A percentile compares a stretch with the other conserved stretches of the same genome.
Conservation (phyloP, 75 land plant species). For the Sequoiadendron giganteum region DNA sequence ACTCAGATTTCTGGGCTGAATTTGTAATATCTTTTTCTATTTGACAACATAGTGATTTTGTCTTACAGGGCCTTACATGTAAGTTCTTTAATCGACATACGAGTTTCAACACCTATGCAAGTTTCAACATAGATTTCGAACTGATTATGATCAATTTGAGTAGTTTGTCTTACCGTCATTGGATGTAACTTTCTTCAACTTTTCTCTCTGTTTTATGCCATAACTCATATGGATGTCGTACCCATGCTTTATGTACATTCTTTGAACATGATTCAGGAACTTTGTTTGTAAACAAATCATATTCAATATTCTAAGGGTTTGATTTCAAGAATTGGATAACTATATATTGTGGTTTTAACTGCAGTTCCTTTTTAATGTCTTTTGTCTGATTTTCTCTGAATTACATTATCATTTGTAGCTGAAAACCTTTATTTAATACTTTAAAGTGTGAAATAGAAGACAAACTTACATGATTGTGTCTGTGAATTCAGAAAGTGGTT, state of each 20-base stretch:
- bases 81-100: conserved; percentile 33
- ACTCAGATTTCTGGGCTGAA: background rate
- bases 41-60: background rate
- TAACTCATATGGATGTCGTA: background rate
- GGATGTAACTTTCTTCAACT: background rate
- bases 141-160: background rate
- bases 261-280: background rate
- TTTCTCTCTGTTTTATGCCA: background rate
- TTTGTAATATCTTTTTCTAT: background rate
- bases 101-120: background rate
- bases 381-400: conserved; percentile 4
- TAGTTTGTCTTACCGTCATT: background rate
- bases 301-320: background rate
- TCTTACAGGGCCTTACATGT: conserved; percentile 92
- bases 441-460: background rate
- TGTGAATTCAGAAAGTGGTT: conserved; percentile 85
- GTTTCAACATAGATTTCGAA: background rate
- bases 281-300: background rate
- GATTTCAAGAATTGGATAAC: background rate
- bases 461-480: conserved; percentile 1
- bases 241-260: background rate
- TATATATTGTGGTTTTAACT: background rate
- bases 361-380: background rate
- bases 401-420: background rate
- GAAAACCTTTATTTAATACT: background rate